Evolutionary conservation across 83 land plant species (phyloP), one percentile per base, ranked within the genome.

Genomic region (Picea engelmannii): DNA sequence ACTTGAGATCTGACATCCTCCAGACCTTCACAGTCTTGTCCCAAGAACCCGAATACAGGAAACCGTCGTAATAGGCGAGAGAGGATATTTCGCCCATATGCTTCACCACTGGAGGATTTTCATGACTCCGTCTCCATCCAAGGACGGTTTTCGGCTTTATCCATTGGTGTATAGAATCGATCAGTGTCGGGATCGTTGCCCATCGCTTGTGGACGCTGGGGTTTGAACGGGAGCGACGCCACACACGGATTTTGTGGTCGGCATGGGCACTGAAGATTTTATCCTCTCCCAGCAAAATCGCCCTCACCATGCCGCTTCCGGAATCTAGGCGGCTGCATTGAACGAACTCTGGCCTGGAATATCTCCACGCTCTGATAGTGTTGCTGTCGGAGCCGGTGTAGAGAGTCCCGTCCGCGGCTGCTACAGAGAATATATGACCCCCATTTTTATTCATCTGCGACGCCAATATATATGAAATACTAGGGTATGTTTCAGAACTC

Each of bases 1-100:
- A 96, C 73, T 88, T 91, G 44, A 89, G 84, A 38, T 91, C 90
- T 1, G 91, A 84, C 31, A 92, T 47, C 24, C 99, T 80, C 99
- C 99, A 96, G 3, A 92, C 95, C 87, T 96, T 96, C 35, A 96
- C 78, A 23, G 93, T 94, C 81, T 88, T 85, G 81, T 96, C 98
- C 98, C 98, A 96, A 0, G 99, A 96, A 5, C 94, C 95, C 0
- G 99, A 92, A 84, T 96, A 96, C 38, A 96, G 88, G 10, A 94
- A 81, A 5, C 88, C 87, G 25, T 82, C 59, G 59, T 55, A 3
- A 11, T 10, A 52, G 3, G 58, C 58, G 13, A 10, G 58, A 3
- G 13, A 52, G 3, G 58, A 52, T 52, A 52, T 52, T 52, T 52
- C 58, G 13, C 12, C 15, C 13, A 3, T 11, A 11, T 52, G 58